Conservation (phyloP, 495 filamentous ascomycete species). For the Xylaria acuta region DNA sequence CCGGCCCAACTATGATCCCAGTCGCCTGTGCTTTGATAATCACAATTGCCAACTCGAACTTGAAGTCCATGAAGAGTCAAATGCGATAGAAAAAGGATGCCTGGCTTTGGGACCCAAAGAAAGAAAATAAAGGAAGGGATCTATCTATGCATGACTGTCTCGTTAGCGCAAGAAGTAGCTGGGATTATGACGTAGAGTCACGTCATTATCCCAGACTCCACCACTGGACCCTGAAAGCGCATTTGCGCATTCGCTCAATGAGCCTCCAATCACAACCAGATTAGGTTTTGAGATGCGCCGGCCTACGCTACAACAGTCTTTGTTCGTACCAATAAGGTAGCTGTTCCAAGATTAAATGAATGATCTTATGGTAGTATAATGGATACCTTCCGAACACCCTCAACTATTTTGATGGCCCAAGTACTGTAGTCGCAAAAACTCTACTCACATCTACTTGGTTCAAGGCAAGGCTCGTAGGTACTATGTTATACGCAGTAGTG, state of each 20-base stretch:
- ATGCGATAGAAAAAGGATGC: background rate
- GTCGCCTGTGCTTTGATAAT: background rate
- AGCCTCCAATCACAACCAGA: constrained; percentile 9
- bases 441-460: background rate
- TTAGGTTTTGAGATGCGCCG: constrained; percentile 6
- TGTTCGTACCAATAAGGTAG: background rate
- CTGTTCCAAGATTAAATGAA: background rate
- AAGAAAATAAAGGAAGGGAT: background rate
- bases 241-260: constrained; percentile 19
- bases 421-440: background rate
- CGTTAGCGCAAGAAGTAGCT: constrained; percentile 3
- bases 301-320: background rate
- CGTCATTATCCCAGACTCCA: constrained; percentile 17
- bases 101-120: constrained; percentile 1
- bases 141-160: constrained; percentile 10
- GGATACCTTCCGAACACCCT: background rate
- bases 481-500: background rate
- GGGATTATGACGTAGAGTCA: constrained; percentile 22
- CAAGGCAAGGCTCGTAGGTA: background rate
- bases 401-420: background rate
- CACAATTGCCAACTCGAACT: background rate
- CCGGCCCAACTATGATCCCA: background rate
- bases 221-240: constrained; percentile 21
- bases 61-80: background rate
- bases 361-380: background rate